Evolutionary conservation across 306 rosid species (phyloP), one percentile per base, ranked within the genome.

Genomic region (Abrus pulchellus): DNA sequence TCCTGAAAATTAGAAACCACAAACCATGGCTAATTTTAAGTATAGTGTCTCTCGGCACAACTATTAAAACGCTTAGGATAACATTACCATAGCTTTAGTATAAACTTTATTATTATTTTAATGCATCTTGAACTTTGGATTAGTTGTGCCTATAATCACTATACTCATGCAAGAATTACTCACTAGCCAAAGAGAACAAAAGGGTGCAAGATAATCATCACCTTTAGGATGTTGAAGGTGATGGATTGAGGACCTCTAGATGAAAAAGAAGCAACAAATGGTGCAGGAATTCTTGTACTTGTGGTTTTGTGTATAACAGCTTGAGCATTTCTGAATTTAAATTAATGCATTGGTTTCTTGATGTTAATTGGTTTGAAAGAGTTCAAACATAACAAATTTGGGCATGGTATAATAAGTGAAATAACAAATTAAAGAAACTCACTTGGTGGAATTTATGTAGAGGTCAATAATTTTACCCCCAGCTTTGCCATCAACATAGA

Each of bases 201-300:
- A 50, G 11, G 6, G 13, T 2, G 20, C 12, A 29, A 30, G 34
- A 45, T 44, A 38, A 11, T 36, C 4, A 54, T 56, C 74, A 90
- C 97, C 94, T 92, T 94, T 80, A 92, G 97, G 81, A 92, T 88
- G 86, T 83, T 78, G 33, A 4, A 82, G 38, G 62, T 65, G 67
- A 92, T 57, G 0, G 1, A 5, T 66, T 88, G 93, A 59, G 97
- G 98, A 20, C 98, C 98, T 85, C 87, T 90, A 3, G 97, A 83
- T 13, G 98, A 92, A 86, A 94, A 92, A 29, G 89, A 81, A 82
- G 97, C 98, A 40, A 94, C 30, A 57, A 13, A 80, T 52, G 97
- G 98, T 57, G 98, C 96, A 12, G 79, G 82, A 6, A 67, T 27
- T 34, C 29, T 64, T 48, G 5, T 20, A 14, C 55, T 80, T 28